A percentile compares a stretch with the other conserved stretches of the same genome.
phyloP scores from a whole-genome alignment of 495 filamentous ascomycete genomes.

The Tuber magnatum region DNA sequence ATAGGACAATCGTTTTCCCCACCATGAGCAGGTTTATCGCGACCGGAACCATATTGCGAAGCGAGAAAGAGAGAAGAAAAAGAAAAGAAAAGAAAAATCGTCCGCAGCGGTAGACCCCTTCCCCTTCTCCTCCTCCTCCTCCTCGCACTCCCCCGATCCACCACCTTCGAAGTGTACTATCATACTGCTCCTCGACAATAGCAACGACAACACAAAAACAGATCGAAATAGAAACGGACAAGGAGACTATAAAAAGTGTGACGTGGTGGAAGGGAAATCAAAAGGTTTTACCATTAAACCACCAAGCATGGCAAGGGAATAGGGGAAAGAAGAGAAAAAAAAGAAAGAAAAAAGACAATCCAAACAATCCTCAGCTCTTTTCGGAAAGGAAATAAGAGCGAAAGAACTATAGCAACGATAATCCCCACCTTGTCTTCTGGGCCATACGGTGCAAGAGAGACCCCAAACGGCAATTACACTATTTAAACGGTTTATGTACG shows the following conservation, averaged over 20 bases:
- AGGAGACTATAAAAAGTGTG: background rate
- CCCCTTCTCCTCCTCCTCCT: background rate
- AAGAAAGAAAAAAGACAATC: background rate
- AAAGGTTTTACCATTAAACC: too few species aligned
- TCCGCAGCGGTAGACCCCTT: background rate
- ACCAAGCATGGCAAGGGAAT: background rate
- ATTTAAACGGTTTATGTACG: background rate
- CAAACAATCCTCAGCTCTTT: background rate
- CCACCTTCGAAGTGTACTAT: constrained; percentile 1
- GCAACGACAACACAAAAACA: background rate
- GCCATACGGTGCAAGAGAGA: background rate
- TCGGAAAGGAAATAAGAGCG: background rate
- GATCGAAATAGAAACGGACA: background rate
- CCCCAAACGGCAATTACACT: background rate
- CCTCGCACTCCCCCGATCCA: background rate
- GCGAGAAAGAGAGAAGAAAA: background rate
- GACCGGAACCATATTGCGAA: background rate
- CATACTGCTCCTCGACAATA: background rate
- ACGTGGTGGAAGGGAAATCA: background rate
- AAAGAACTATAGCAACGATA: background rate
- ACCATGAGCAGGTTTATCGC: too few species aligned
- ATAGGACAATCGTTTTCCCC: too few species aligned
- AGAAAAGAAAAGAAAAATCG: background rate
- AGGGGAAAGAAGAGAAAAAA: too few species aligned
- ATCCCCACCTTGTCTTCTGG: background rate